phyloP scores from a whole-genome alignment of 1,139 yeast species.

The Sugiyamaella japonica region DNA sequence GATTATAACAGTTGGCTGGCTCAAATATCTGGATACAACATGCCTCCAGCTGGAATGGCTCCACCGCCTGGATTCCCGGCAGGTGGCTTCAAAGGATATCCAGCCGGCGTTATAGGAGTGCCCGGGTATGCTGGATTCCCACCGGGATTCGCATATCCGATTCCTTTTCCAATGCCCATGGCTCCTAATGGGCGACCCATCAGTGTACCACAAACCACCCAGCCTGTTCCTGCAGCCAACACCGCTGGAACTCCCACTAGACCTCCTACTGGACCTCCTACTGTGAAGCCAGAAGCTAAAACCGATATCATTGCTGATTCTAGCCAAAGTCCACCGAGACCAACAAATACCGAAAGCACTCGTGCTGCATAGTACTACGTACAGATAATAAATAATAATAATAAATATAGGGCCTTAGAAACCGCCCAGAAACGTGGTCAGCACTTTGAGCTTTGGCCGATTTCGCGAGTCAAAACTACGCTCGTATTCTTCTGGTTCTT shows the following conservation, averaged over 20 bases:
- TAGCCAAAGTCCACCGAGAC: neutral
- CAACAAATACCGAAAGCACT: neutral
- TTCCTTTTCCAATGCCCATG: constrained; percentile 2
- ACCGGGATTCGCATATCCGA: neutral
- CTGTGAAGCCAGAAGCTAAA: neutral
- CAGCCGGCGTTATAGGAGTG: neutral
- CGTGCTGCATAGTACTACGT: neutral
- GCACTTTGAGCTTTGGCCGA: constrained; percentile 22
- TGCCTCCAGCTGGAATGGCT: neutral
- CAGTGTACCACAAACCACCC: neutral
- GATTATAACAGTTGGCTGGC: neutral
- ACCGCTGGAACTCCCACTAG: too few species aligned
- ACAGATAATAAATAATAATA: constrained; percentile 9
- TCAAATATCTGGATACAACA: neutral
- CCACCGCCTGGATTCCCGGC: neutral
- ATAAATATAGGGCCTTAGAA: neutral
- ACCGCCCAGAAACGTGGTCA: constrained; percentile 23
- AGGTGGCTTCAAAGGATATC: neutral
- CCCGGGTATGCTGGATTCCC: constrained; percentile 2
- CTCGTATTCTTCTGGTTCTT: constrained; percentile 25
- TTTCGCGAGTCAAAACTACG: constrained; percentile 14
- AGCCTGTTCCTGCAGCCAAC: constrained; percentile 2
- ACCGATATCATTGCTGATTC: neutral
- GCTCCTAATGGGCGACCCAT: neutral
- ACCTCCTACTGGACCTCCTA: neutral